Evolutionary conservation across 179 eudicot genomes (phyloP).

Genomic region (Nepenthes alata): DNA sequence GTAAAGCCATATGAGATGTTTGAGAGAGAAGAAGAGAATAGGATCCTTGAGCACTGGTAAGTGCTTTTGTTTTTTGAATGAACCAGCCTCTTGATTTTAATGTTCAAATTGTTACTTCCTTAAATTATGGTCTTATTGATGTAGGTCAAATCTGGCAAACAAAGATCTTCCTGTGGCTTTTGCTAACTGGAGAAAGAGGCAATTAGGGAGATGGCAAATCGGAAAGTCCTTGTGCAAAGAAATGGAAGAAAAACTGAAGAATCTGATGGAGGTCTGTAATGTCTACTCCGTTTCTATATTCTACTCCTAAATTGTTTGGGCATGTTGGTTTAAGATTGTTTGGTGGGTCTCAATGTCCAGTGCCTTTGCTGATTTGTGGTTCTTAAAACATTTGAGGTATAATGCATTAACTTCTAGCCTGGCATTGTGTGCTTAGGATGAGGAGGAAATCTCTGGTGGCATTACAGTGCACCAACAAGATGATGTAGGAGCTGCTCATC

Average conservation of each 20-base stretch:
- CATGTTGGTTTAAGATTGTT: too few relatives aligned
- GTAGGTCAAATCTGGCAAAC: slow-evolving; percentile 60
- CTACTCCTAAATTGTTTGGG: too few relatives aligned
- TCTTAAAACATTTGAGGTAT: background rate
- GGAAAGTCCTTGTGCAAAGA: slow-evolving; percentile 37
- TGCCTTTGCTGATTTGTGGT: background rate
- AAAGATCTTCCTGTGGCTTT: slow-evolving; percentile 53
- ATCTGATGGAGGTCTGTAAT: slow-evolving; percentile 32
- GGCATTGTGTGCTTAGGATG: slow-evolving; percentile 23
- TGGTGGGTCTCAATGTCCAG: background rate
- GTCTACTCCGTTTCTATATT: background rate
- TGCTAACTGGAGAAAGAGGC: slow-evolving; percentile 39
- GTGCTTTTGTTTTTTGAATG: slow-evolving; percentile 8
- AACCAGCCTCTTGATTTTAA: background rate
- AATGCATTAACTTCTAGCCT: slow-evolving; percentile 1
- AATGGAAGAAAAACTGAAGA: slow-evolving; percentile 44
- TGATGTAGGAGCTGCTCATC: slow-evolving; percentile 13
- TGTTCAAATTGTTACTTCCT: background rate
- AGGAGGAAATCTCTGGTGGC: slow-evolving; percentile 15
- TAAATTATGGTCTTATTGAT: slow-evolving; percentile 9
- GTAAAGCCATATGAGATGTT: slow-evolving; percentile 75
- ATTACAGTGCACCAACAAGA: slow-evolving; percentile 15
- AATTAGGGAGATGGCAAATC: slow-evolving; percentile 26
- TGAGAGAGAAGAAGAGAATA: slow-evolving; percentile 78
- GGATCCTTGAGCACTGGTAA: slow-evolving; percentile 70